phyloP scores from a whole-genome alignment of 2,329 filamentous ascomycete genomes.

The Talaromyces funiculosus region DNA sequence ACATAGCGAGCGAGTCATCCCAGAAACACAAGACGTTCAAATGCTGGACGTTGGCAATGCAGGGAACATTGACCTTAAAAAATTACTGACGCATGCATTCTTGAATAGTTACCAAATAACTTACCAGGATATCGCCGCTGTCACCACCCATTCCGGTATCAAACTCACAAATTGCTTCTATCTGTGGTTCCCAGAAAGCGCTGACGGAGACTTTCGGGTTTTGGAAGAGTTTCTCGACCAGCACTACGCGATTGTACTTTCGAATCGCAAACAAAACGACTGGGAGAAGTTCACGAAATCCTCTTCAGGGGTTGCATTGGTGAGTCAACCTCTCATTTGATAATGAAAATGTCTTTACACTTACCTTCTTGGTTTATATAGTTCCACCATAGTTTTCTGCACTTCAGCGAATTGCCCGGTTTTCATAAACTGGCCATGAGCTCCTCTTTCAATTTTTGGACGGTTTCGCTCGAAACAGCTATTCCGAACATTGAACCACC shows the following conservation, averaged over 20 bases:
- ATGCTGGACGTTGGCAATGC: conserved; percentile 9
- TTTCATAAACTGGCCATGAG: conserved; percentile 20
- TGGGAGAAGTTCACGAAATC: conserved; percentile 32
- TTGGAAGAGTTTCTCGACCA: conserved; percentile 23
- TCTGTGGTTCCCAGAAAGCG: conserved; percentile 28
- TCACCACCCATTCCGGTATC: conserved; percentile 17
- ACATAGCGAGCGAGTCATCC: background rate
- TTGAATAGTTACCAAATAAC: conserved; percentile 18
- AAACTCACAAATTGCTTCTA: conserved; percentile 27
- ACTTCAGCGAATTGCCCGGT: conserved; percentile 25
- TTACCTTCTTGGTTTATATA: conserved; percentile 6
- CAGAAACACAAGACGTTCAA: conserved; percentile 4
- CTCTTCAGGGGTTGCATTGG: conserved; percentile 29
- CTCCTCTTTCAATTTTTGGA: conserved; percentile 31
- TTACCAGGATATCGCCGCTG: conserved; percentile 23
- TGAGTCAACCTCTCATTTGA: no score
- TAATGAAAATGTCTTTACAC: background rate
- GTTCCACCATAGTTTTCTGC: conserved; percentile 34
- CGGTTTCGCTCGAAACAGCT: conserved; percentile 24
- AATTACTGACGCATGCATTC: conserved; percentile 12
- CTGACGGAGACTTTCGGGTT: conserved; percentile 22
- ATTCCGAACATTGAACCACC: conserved; percentile 21
- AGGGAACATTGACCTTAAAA: conserved; percentile 14
- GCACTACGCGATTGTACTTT: conserved; percentile 24
- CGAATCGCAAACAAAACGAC: conserved; percentile 26